Percentiles rank a stretch among this genome's conserved stretches.
Evolutionary conservation across 192 early-diverging fungal genomes (phyloP).

Genomic region (Backusella sp.): DNA sequence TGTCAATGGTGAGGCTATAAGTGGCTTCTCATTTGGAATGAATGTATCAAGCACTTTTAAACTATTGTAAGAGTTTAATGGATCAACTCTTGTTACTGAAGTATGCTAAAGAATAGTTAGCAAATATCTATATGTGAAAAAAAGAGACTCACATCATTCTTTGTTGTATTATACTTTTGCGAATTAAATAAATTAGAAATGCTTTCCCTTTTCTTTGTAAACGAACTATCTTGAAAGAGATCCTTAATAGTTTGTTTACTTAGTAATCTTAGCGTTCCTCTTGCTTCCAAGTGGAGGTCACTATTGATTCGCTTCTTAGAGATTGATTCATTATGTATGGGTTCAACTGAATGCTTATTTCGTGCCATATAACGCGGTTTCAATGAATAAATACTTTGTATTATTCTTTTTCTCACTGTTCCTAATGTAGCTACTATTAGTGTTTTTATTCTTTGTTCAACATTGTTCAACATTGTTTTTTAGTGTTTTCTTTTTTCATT

Average conservation of each 20-base stretch:
- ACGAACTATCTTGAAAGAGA: conserved; percentile 1
- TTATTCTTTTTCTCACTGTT: conserved; percentile 1
- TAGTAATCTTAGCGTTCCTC: background rate
- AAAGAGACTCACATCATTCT: background rate
- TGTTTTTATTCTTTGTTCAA: background rate
- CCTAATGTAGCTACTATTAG: background rate
- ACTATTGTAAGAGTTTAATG: background rate
- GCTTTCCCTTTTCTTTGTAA: conserved; percentile 8
- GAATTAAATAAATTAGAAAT: conserved; percentile 4
- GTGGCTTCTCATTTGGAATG: background rate
- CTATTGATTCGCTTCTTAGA: background rate
- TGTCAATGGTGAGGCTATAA: background rate
- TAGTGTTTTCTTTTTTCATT: background rate
- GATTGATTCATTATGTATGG: background rate
- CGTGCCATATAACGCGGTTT: conserved; percentile 6
- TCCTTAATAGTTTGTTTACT: background rate
- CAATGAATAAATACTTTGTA: background rate
- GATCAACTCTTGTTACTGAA: background rate
- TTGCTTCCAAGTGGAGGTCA: background rate
- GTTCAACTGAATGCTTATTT: conserved; percentile 4
- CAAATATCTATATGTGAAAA: background rate
- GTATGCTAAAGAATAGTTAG: background rate
- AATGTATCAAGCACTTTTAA: background rate
- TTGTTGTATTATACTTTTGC: background rate
- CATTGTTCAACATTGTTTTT: too few species aligned